Percentiles rank a stretch among this genome's conserved stretches.
Conservation (phyloP, 2,329 filamentous ascomycete genomes). For the Meredithiella fracta region DNA sequence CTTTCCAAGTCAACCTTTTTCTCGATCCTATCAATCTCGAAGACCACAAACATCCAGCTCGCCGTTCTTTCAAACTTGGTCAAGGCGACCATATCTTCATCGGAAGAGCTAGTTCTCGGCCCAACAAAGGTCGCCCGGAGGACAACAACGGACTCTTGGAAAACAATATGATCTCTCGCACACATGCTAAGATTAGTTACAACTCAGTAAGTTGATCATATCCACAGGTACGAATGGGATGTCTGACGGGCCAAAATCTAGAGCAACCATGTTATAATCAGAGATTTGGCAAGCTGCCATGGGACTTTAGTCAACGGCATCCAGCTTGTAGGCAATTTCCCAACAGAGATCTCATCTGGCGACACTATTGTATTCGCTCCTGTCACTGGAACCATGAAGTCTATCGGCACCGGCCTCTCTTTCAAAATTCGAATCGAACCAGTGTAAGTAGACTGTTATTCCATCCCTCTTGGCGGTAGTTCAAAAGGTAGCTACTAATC, state of each 20-base stretch:
- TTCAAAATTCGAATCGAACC: not conserved
- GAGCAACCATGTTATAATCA: not conserved
- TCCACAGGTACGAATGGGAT: not conserved
- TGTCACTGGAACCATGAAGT: not conserved
- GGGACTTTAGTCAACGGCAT: not conserved
- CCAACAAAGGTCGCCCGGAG: no score
- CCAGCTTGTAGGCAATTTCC: not conserved
- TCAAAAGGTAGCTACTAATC: no score
- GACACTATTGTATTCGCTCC: slow-evolving; percentile 1
- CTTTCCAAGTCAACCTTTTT: no score
- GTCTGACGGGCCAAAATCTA: not conserved
- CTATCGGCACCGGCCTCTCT: not conserved
- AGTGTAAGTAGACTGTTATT: no score
- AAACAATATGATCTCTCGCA: not conserved
- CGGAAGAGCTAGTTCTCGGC: no score
- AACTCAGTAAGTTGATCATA: not conserved
- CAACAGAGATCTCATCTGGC: not conserved
- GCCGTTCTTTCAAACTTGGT: no score
- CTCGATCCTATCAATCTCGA: no score
- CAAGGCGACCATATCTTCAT: no score
- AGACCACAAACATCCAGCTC: no score
- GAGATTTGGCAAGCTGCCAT: not conserved
- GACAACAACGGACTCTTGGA: not conserved
- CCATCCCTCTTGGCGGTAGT: no score
- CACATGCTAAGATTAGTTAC: not conserved